Percentiles rank a stretch among this genome's conserved stretches.
Evolutionary conservation across 1,284 basidiomycete species (phyloP).

Genomic region (Leccinum holopus): DNA sequence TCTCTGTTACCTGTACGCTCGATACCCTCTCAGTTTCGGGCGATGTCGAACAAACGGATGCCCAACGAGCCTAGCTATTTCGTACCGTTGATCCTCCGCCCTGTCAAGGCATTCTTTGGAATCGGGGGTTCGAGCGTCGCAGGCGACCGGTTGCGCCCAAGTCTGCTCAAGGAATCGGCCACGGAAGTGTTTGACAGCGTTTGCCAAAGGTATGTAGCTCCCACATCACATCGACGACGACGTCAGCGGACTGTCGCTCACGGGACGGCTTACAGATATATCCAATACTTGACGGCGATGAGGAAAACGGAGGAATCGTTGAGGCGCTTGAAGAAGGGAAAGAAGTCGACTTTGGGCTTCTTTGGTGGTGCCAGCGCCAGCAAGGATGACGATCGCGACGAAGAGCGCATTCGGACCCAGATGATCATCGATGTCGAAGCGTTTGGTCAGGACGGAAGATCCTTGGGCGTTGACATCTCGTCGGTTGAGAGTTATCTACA

Average conservation of each 20-base stretch:
- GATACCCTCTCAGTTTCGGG: slow-evolving; percentile 84
- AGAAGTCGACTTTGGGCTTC: slow-evolving; percentile 75
- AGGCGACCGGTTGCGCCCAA: slow-evolving; percentile 56
- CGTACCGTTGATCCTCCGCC: slow-evolving; percentile 76
- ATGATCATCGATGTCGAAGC: slow-evolving; percentile 86
- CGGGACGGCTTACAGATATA: slow-evolving; percentile 49
- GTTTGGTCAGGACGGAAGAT: slow-evolving; percentile 73
- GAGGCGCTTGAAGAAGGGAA: slow-evolving; percentile 80
- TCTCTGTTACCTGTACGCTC: slow-evolving; percentile 84
- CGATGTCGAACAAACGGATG: slow-evolving; percentile 70
- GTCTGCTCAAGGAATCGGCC: slow-evolving; percentile 55
- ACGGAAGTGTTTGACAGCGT: slow-evolving; percentile 74
- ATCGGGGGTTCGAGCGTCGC: slow-evolving; percentile 53
- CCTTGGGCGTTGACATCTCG: slow-evolving; percentile 65
- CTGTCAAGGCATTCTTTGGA: slow-evolving; percentile 78
- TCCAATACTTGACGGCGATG: slow-evolving; percentile 72
- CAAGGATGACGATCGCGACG: slow-evolving; percentile 68
- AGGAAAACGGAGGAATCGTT: slow-evolving; percentile 90
- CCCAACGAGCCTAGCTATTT: slow-evolving; percentile 84
- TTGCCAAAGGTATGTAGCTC: slow-evolving; percentile 55
- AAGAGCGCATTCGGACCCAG: slow-evolving; percentile 79
- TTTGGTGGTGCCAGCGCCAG: slow-evolving; percentile 54
- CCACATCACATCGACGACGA: neutral
- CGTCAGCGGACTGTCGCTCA: slow-evolving; percentile 1
- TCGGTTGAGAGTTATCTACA: slow-evolving; percentile 53